Conservation (phyloP, 305 asterid genomes). For the Ajuga reptans region DNA sequence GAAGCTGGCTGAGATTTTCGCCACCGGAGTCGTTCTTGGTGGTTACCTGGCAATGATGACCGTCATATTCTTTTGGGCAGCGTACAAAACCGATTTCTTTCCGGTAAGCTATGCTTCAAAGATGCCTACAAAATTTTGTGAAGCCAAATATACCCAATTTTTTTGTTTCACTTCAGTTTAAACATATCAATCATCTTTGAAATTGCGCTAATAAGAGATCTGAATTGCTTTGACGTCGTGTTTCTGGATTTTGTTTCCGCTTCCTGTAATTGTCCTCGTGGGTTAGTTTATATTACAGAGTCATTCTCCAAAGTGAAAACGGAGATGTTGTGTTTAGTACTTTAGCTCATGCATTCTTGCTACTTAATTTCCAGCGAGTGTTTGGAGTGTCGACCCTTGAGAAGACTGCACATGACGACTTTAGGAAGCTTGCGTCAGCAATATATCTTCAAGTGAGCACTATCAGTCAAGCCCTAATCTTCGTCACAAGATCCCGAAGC, state of each 20-base stretch:
- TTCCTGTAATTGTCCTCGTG: neutral
- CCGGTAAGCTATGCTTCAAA: conserved; percentile 38
- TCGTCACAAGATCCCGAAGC: conserved; percentile 86
- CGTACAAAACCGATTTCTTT: conserved; percentile 61
- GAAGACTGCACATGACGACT: conserved; percentile 86
- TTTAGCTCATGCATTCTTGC: neutral
- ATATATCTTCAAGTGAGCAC: conserved; percentile 98
- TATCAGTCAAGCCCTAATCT: conserved; percentile 90
- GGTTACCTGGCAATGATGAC: conserved; percentile 83
- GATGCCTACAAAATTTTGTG: neutral
- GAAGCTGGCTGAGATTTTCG: conserved; percentile 67
- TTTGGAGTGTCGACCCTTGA: conserved; percentile 94
- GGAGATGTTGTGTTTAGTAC: neutral
- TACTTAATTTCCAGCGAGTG: conserved; percentile 35
- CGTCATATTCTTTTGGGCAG: conserved; percentile 71
- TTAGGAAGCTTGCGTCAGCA: conserved; percentile 93
- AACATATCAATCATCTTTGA: neutral
- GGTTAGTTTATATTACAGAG: neutral
- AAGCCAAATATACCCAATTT: neutral
- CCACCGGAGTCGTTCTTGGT: conserved; percentile 65
- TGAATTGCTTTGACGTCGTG: too few species aligned
- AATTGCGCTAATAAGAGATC: neutral
- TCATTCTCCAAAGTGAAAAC: neutral
- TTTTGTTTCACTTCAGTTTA: neutral
- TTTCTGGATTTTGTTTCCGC: too few species aligned